Percentiles rank a stretch among this genome's conserved stretches.
These are phyloP conservation scores for Dioszegia hungarica DNA, from an alignment of 768 basidiomycete genomes.

Conservation along the genomic window DNA sequence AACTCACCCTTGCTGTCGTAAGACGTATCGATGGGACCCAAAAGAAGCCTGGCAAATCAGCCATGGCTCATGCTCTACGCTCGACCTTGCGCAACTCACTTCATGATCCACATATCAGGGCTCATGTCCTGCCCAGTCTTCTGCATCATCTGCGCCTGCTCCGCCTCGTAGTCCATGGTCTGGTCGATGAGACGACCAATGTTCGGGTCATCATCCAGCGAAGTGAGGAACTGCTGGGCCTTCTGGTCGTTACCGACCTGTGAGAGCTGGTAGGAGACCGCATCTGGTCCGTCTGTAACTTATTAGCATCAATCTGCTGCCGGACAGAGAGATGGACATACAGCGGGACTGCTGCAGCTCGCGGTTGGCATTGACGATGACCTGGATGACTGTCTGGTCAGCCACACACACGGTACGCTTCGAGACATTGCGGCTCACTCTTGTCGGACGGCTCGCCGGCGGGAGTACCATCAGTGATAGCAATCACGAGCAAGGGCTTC, in stretches of 20 bases:
- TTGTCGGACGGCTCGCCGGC: slow-evolving; percentile 41
- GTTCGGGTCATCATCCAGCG: slow-evolving; percentile 47
- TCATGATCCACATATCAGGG: slow-evolving; percentile 49
- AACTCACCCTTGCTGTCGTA: slow-evolving; percentile 16
- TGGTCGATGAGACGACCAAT: slow-evolving; percentile 49
- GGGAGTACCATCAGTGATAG: slow-evolving; percentile 37
- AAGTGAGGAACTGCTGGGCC: slow-evolving; percentile 35
- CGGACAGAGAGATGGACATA: slow-evolving; percentile 5
- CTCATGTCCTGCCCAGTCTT: slow-evolving; percentile 40
- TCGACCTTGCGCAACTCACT: slow-evolving; percentile 20
- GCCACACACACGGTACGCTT: neutral
- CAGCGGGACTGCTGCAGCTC: slow-evolving; percentile 42
- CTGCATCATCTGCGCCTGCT: slow-evolving; percentile 39
- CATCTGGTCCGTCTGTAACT: slow-evolving; percentile 39
- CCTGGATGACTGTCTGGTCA: slow-evolving; percentile 33
- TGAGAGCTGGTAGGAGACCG: slow-evolving; percentile 44
- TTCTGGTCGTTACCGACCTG: slow-evolving; percentile 47
- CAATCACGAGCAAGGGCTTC: slow-evolving; percentile 51
- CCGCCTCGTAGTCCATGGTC: slow-evolving; percentile 39
- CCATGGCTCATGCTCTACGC: neutral
- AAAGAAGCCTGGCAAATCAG: slow-evolving; percentile 19
- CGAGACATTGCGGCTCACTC: slow-evolving; percentile 8
- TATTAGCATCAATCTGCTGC: slow-evolving; percentile 3
- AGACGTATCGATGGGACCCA: slow-evolving; percentile 37
- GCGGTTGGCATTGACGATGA: slow-evolving; percentile 43